Conservation (phyloP, 1,284 basidiomycete species). For the Cryptococcus sp. region DNA sequence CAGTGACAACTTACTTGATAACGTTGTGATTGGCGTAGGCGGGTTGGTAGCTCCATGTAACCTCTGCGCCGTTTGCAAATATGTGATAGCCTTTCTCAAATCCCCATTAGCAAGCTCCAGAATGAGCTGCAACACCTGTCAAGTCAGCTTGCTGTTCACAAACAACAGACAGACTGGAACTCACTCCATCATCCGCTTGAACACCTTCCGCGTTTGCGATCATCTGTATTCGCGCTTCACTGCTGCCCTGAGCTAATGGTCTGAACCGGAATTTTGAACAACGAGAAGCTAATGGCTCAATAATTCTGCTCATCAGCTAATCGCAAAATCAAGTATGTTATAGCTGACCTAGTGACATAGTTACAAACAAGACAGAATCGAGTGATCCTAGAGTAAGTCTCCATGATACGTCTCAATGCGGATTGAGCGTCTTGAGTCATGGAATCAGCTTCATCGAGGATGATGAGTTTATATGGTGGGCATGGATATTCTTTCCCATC, state of each 20-base stretch:
- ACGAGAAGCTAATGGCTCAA: conserved; percentile 96
- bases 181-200: conserved; percentile 48
- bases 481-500: conserved; percentile 87
- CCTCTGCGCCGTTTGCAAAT: conserved; percentile 90
- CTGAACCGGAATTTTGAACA: conserved; percentile 99
- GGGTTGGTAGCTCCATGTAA: conserved; percentile 66
- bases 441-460: conserved; percentile 97
- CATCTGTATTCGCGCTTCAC: conserved; percentile 68
- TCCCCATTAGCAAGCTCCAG: conserved; percentile 72
- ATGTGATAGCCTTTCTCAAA: conserved; percentile 96
- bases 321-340: neutral
- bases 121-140: conserved; percentile 44
- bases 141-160: neutral
- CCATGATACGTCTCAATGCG: conserved; percentile 95
- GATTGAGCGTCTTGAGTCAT: conserved; percentile 99
- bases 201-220: conserved; percentile 65
- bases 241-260: conserved; percentile 74
- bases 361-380: conserved; percentile 99
- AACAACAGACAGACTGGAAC: conserved; percentile 7
- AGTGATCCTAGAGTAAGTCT: conserved; percentile 93
- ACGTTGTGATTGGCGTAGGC: conserved; percentile 65
- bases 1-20: conserved; percentile 41
- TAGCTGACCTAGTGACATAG: conserved; percentile 86
- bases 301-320: conserved; percentile 64
- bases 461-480: conserved; percentile 98